phyloP scores from a whole-genome alignment of 345 rosid species.

The Nasturtium officinale region DNA sequence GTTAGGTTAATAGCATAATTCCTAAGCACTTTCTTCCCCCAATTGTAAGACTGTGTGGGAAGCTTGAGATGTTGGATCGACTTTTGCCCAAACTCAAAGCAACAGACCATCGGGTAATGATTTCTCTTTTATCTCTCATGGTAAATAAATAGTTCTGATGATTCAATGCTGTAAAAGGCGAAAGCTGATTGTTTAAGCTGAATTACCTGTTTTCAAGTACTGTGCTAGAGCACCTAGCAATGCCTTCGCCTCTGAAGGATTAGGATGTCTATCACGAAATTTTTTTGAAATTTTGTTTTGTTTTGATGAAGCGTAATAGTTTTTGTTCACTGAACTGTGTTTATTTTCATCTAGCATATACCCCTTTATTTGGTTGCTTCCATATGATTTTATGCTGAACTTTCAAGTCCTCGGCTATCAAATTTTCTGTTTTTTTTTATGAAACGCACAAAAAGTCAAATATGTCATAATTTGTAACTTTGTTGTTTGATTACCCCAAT shows the following conservation, averaged over 20 bases:
- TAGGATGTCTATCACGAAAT: not conserved
- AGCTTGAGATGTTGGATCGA: conserved; percentile 91
- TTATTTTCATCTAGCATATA: not conserved
- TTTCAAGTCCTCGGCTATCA: not conserved
- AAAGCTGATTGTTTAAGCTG: not conserved
- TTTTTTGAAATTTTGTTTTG: not conserved
- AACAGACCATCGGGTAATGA: conserved; percentile 81
- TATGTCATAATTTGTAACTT: not conserved
- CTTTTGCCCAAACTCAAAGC: conserved; percentile 80
- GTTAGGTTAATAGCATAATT: conserved; percentile 61
- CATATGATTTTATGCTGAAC: not conserved
- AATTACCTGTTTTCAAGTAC: not conserved
- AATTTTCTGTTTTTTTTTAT: not conserved
- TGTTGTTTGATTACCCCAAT: not conserved
- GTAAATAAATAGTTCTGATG: not conserved
- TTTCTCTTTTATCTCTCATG: conserved; percentile 3
- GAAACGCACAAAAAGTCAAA: not conserved
- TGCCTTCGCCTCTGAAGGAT: not conserved
- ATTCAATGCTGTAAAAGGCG: not conserved
- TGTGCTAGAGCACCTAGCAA: not conserved
- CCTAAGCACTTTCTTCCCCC: conserved; percentile 82
- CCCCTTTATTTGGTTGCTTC: not conserved
- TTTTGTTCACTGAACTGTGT: not conserved
- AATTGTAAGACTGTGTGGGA: conserved; percentile 80
- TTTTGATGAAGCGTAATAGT: not conserved